These are phyloP conservation scores for Pichia paraexigua DNA, from an alignment of 805 yeast genomes.

Conservation along the genomic window DNA sequence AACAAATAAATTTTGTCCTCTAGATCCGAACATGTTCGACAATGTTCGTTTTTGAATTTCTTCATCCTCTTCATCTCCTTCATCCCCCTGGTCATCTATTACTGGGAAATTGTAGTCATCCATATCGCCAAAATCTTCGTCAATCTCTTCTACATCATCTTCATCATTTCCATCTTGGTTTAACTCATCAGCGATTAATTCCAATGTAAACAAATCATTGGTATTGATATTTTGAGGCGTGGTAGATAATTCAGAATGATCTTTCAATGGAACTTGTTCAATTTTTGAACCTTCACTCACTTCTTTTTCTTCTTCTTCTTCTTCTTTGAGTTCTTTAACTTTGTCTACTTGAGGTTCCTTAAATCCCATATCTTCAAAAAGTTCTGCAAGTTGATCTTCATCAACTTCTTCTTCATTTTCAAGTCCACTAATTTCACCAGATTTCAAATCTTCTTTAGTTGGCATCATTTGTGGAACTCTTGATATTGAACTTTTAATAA, in stretches of 20 bases:
- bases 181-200: constrained; percentile 44
- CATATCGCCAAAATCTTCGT: constrained; percentile 11
- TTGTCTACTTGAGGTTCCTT: background rate
- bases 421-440: background rate
- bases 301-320: background rate
- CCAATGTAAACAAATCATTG: constrained; percentile 45
- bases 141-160: constrained; percentile 16
- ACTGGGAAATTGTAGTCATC: constrained; percentile 14
- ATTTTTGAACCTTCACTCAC: background rate
- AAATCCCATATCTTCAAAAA: constrained; percentile 31
- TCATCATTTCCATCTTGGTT: constrained; percentile 16
- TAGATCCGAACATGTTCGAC: constrained; percentile 16
- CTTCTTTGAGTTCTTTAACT: background rate
- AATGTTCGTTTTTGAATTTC: constrained; percentile 6
- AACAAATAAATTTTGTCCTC: constrained; percentile 34
- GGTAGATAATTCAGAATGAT: background rate
- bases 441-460: background rate
- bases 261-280: constrained; percentile 1
- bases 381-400: constrained; percentile 26
- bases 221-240: constrained; percentile 30
- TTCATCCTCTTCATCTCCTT: constrained; percentile 13
- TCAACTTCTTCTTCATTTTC: constrained; percentile 15
- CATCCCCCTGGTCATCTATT: constrained; percentile 25
- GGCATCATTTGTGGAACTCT: constrained; percentile 22
- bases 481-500: constrained; percentile 36